Percentiles rank a stretch among this genome's conserved stretches.
Evolutionary conservation across 2,329 filamentous ascomycete genomes (phyloP).

Genomic region (Hypoxylon sp.): DNA sequence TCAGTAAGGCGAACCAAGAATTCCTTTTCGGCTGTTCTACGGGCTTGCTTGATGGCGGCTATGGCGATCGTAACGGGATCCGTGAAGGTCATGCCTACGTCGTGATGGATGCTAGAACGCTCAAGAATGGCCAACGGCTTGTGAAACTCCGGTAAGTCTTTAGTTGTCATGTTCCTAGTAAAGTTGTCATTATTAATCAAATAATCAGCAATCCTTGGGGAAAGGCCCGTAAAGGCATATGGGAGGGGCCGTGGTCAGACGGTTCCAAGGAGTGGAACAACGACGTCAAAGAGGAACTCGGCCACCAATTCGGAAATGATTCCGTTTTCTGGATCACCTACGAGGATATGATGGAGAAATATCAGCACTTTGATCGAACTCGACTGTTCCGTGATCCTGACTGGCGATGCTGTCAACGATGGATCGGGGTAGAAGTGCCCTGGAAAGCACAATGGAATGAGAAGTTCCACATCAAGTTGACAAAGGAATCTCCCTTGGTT

Average conservation of each 20-base stretch:
- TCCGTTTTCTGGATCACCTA: slow-evolving; percentile 77
- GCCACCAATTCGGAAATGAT: slow-evolving; percentile 73
- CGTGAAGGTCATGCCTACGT: slow-evolving; percentile 72
- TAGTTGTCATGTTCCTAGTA: not conserved
- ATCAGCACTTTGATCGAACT: slow-evolving; percentile 73
- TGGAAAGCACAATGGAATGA: slow-evolving; percentile 75
- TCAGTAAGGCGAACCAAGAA: slow-evolving; percentile 84
- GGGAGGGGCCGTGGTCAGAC: slow-evolving; percentile 73
- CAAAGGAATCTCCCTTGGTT: slow-evolving; percentile 70
- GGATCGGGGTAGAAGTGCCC: slow-evolving; percentile 74
- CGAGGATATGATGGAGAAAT: slow-evolving; percentile 74
- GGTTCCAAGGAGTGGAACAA: slow-evolving; percentile 74
- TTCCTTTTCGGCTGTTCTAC: slow-evolving; percentile 82
- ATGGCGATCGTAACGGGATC: slow-evolving; percentile 72
- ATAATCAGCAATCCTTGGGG: slow-evolving; percentile 70
- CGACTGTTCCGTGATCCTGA: slow-evolving; percentile 71
- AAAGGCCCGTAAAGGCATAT: slow-evolving; percentile 69
- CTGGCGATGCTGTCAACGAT: slow-evolving; percentile 72
- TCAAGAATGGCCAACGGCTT: slow-evolving; percentile 68
- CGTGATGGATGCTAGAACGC: slow-evolving; percentile 70
- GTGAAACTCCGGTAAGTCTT: slow-evolving; percentile 65
- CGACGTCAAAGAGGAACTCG: slow-evolving; percentile 70
- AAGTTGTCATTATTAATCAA: slow-evolving; percentile 25
- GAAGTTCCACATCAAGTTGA: slow-evolving; percentile 72
- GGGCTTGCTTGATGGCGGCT: slow-evolving; percentile 74